phyloP scores from a whole-genome alignment of 1,139 yeast genomes.

The Trichomonascaceae sp. region DNA sequence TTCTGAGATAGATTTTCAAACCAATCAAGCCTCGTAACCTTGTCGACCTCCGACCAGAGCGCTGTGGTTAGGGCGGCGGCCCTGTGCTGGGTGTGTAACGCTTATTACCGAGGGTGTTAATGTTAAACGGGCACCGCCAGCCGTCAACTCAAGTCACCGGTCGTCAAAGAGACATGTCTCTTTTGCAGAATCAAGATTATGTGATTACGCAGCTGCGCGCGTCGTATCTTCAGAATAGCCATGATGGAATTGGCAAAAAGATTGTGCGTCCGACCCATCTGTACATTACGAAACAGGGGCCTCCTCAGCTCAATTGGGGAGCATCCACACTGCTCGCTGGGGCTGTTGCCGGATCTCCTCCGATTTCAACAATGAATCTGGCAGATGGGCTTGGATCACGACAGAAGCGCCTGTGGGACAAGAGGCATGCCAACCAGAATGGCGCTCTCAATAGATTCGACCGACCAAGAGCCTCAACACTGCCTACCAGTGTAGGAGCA shows the following conservation, averaged over 20 bases:
- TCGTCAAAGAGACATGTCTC: too few relatives aligned
- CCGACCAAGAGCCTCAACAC: too few relatives aligned
- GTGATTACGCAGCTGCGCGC: slow-evolving; percentile 23
- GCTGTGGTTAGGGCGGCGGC: not conserved
- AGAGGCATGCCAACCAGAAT: not conserved
- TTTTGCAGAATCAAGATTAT: slow-evolving; percentile 21
- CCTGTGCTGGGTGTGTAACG: not conserved
- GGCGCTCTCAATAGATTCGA: too few relatives aligned
- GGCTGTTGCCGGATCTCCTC: slow-evolving; percentile 19
- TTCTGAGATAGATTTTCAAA: not conserved
- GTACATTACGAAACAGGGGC: slow-evolving; percentile 19
- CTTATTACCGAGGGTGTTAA: too few relatives aligned
- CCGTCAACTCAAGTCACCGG: too few relatives aligned
- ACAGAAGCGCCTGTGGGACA: not conserved
- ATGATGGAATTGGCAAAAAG: slow-evolving; percentile 24
- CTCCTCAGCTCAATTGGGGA: slow-evolving; percentile 16
- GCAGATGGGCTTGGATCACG: not conserved
- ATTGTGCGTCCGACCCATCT: slow-evolving; percentile 21
- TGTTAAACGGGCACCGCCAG: too few relatives aligned
- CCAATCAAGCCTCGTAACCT: not conserved
- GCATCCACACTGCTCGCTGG: slow-evolving; percentile 16
- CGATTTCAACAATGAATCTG: slow-evolving; percentile 13
- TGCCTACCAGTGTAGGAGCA: too few relatives aligned
- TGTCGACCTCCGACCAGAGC: not conserved
- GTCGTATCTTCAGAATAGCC: slow-evolving; percentile 20